Conservation (phyloP, 2,329 filamentous ascomycete species). For the Neurospora crassa region DNA sequence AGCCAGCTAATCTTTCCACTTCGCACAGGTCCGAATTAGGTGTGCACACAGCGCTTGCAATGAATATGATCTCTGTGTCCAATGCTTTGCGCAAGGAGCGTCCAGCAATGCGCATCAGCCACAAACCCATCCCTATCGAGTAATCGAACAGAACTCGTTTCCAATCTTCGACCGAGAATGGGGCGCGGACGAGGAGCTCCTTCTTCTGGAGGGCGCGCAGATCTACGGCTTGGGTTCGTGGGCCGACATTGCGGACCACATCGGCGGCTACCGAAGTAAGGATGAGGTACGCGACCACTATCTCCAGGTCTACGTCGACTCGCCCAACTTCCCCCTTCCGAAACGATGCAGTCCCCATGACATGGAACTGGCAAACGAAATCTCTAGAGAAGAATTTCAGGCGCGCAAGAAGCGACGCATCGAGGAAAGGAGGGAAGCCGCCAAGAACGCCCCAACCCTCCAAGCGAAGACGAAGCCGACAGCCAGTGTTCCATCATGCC, state of each 20-base stretch:
- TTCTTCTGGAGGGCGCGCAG: conserved; percentile 87
- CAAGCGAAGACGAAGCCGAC: conserved; percentile 94
- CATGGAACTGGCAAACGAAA: conserved; percentile 64
- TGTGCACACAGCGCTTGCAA: conserved; percentile 76
- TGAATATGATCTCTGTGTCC: conserved; percentile 95
- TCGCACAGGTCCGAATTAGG: conserved; percentile 73
- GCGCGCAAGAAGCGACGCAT: conserved; percentile 86
- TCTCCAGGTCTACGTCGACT: conserved; percentile 76
- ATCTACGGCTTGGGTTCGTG: conserved; percentile 94
- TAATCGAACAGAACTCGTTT: conserved; percentile 97
- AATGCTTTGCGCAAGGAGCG: conserved; percentile 81
- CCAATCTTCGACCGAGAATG: conserved; percentile 92
- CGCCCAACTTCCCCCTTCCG: conserved; percentile 74
- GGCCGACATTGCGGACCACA: conserved; percentile 97
- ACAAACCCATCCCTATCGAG: conserved; percentile 74
- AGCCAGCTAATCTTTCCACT: conserved; percentile 5
- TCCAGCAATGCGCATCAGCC: conserved; percentile 79
- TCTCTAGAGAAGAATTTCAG: conserved; percentile 89
- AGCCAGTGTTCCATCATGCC: conserved; percentile 87
- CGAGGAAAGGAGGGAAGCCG: conserved; percentile 79
- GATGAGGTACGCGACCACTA: conserved; percentile 97
- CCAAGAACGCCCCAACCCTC: conserved; percentile 72
- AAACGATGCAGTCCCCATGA: conserved; percentile 77
- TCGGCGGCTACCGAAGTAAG: conserved; percentile 87
- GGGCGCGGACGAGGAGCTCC: conserved; percentile 94